Percentiles rank a stretch among this genome's conserved stretches.
These are phyloP conservation scores for Dioscorea dumetorum DNA, from an alignment of 106 monocot genomes.

Conservation along the genomic window DNA sequence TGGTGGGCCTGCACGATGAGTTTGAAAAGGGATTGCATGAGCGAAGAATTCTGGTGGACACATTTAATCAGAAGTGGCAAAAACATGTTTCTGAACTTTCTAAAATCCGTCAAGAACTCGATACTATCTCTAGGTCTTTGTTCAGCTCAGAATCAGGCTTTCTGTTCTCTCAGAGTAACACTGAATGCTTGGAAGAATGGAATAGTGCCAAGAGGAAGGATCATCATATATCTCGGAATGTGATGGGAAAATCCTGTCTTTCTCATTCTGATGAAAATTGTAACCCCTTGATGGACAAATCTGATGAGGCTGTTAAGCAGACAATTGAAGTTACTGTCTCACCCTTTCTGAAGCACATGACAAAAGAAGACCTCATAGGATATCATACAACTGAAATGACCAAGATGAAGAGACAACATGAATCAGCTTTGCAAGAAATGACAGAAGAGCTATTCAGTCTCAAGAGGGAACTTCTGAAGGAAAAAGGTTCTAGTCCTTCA, in stretches of 20 bases:
- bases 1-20: constrained; percentile 20
- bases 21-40: constrained; percentile 20
- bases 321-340: constrained; percentile 16
- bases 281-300: constrained; percentile 8
- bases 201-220: constrained; percentile 30
- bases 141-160: constrained; percentile 27
- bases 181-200: constrained; percentile 31
- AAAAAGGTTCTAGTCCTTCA: constrained; percentile 36
- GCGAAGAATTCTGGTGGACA: constrained; percentile 16
- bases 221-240: constrained; percentile 12
- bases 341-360: constrained; percentile 22
- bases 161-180: constrained; percentile 9
- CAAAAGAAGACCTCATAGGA: constrained; percentile 42
- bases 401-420: constrained; percentile 67
- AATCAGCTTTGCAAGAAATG: constrained; percentile 54
- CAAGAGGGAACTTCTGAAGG: constrained; percentile 54
- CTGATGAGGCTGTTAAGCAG: constrained; percentile 5
- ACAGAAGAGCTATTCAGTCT: constrained; percentile 66
- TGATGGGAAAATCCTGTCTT: constrained; percentile 6
- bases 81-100: constrained; percentile 25
- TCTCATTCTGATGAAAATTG: constrained; percentile 7
- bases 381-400: constrained; percentile 49
- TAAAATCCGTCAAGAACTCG: constrained; percentile 34
- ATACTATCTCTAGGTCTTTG: constrained; percentile 25
- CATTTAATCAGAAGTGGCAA: constrained; percentile 25